A percentile compares a stretch with the other conserved stretches of the same genome.
phyloP scores from a whole-genome alignment of 2,329 filamentous ascomycete species.

The Chaetomium sp. region DNA sequence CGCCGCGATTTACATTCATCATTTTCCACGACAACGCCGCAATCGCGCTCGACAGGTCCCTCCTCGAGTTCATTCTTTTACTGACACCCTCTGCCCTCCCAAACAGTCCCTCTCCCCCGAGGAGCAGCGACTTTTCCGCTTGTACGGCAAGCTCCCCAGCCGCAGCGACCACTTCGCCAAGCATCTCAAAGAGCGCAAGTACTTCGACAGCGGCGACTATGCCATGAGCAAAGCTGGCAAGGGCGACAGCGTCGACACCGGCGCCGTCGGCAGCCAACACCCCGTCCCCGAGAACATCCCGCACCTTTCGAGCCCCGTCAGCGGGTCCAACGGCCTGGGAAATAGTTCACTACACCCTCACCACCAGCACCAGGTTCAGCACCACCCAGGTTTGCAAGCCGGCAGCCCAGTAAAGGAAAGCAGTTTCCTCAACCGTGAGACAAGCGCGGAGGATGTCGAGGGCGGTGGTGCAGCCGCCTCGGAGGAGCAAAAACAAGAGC shows the following conservation, averaged over 20 bases:
- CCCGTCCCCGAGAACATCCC: constrained; percentile 93
- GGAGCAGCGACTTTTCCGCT: constrained; percentile 91
- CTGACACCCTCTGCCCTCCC: constrained; percentile 6
- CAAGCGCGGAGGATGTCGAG: constrained; percentile 55
- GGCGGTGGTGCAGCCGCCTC: neutral
- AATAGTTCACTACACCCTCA: constrained; percentile 36
- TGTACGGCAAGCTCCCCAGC: constrained; percentile 96
- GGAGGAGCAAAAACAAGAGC: constrained; percentile 18
- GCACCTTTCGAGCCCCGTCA: constrained; percentile 66
- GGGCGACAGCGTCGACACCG: constrained; percentile 87
- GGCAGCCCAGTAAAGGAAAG: constrained; percentile 86
- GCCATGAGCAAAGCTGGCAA: constrained; percentile 97
- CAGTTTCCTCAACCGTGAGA: constrained; percentile 78
- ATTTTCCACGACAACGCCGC: neutral
- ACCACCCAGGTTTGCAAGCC: constrained; percentile 44
- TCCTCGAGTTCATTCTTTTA: neutral
- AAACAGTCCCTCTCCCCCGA: constrained; percentile 80
- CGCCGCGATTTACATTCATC: neutral
- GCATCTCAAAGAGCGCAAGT: constrained; percentile 98
- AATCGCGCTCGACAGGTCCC: neutral
- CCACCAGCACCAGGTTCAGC: constrained; percentile 33
- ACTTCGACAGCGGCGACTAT: constrained; percentile 95
- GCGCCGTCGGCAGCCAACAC: constrained; percentile 89
- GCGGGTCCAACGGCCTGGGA: constrained; percentile 33
- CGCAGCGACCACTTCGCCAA: constrained; percentile 96